phyloP scores from a whole-genome alignment of 306 rosid genomes.

The Cicer yamashitae region DNA sequence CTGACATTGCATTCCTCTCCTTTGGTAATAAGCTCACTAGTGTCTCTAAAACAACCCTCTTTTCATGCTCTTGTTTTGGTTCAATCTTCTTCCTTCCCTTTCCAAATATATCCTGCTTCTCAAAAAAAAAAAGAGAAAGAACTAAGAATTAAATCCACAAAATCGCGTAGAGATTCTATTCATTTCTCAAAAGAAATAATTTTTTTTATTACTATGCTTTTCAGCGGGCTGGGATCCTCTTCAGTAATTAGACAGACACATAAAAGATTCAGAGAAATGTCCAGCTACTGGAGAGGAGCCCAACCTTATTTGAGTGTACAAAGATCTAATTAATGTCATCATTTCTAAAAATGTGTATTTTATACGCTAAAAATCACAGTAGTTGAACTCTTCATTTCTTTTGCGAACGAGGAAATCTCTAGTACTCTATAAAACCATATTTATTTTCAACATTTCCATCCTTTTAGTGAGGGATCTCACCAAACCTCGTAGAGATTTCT shows the following conservation, averaged over 20 bases:
- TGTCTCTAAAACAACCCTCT: conserved; percentile 90
- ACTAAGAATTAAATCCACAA: conserved; percentile 6
- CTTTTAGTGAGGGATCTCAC: conserved; percentile 73
- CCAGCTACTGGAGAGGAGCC: no score
- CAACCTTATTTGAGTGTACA: background rate
- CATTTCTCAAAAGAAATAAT: no score
- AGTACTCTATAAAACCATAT: background rate
- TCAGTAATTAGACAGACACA: no score
- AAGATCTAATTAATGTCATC: background rate
- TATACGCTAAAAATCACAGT: background rate
- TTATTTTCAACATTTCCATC: conserved; percentile 1
- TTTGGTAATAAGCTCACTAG: conserved; percentile 86
- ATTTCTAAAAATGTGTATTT: background rate
- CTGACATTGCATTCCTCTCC: conserved; percentile 79
- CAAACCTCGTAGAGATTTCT: conserved; percentile 97
- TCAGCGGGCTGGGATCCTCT: no score
- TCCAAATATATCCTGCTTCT: conserved; percentile 70
- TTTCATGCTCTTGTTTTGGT: conserved; percentile 76
- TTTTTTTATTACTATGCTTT: no score
- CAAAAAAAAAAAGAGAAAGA: background rate
- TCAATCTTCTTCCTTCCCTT: conserved; percentile 89
- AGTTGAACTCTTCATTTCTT: background rate
- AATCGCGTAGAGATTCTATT: background rate
- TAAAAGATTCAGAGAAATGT: no score
- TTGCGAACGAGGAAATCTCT: background rate